Evolutionary conservation across 2,329 filamentous ascomycete genomes (phyloP).

Genomic region (Diaporthe citrichinensis): DNA sequence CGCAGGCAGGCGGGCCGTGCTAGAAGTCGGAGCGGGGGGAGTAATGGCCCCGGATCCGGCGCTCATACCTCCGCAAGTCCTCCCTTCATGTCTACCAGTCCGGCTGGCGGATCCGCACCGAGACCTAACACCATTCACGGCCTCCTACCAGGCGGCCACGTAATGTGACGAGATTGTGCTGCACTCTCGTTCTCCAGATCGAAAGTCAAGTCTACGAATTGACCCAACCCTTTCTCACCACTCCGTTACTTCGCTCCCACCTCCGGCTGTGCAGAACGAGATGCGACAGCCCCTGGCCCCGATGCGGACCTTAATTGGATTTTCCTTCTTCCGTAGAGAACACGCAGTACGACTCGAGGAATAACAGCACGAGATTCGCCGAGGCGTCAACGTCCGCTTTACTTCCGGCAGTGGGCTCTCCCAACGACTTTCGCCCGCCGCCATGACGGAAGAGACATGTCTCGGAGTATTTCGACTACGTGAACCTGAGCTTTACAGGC

Average conservation of each 20-base stretch:
- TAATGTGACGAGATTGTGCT: not conserved
- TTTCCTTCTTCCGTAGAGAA: not conserved
- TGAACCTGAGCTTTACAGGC: not conserved
- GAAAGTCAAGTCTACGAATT: not conserved
- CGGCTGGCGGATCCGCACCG: not conserved
- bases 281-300: not conserved
- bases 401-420: not conserved
- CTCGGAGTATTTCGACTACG: not conserved
- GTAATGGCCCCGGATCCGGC: not conserved
- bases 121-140: not conserved
- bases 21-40: constrained; percentile 7
- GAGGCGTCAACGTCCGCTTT: not conserved
- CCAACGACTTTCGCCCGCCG: not conserved
- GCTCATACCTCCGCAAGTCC: not conserved
- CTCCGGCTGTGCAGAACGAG: not conserved
- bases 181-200: not conserved
- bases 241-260: not conserved
- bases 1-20: not conserved
- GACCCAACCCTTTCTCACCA: not conserved
- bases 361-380: not conserved
- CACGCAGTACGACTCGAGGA: not conserved
- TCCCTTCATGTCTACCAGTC: not conserved
- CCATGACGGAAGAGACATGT: not conserved
- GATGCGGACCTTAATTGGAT: not conserved
- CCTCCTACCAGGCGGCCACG: not conserved